Conservation (phyloP, 2,329 filamentous ascomycete species). For the Colletotrichum eleusines region DNA sequence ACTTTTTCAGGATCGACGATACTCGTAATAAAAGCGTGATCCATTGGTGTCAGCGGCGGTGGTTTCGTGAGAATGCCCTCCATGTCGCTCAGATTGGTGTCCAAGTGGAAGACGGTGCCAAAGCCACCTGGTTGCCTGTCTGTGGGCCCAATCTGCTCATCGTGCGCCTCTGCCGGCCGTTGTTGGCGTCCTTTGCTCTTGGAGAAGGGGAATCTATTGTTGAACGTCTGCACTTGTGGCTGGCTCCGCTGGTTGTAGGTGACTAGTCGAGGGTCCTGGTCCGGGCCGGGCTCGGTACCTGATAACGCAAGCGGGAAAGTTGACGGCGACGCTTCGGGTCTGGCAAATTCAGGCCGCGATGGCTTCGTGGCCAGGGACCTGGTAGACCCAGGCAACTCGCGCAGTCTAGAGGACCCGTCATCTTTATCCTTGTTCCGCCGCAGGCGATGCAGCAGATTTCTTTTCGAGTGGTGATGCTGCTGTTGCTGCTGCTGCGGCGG, state of each 20-base stretch:
- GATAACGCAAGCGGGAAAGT: conserved; percentile 50
- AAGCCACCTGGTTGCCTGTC: conserved; percentile 59
- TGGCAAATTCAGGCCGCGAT: conserved; percentile 61
- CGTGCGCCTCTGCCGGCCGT: conserved; percentile 64
- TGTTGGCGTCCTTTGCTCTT: conserved; percentile 63
- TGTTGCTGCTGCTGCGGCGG: conserved; percentile 51
- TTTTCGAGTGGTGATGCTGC: conserved; percentile 58
- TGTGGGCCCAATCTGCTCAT: conserved; percentile 70
- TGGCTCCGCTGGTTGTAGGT: conserved; percentile 52
- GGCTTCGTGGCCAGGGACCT: conserved; percentile 65
- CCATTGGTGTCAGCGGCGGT: conserved; percentile 78
- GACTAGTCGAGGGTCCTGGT: conserved; percentile 45
- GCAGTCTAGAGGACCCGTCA: conserved; percentile 58
- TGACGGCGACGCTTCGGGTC: conserved; percentile 54
- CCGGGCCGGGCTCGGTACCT: conserved; percentile 48
- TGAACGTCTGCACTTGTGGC: conserved; percentile 61
- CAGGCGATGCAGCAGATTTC: conserved; percentile 62
- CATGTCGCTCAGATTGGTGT: conserved; percentile 92
- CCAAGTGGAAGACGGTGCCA: conserved; percentile 78
- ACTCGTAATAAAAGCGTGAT: conserved; percentile 61
- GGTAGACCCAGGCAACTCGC: conserved; percentile 64
- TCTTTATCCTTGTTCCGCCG: conserved; percentile 68
- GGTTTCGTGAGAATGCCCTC: conserved; percentile 86
- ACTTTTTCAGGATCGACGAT: conserved; percentile 58
- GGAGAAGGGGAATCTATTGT: conserved; percentile 73